Percentiles rank a stretch among this genome's conserved stretches.
These are phyloP conservation scores for Globisporangium irregulare DNA, from an alignment of 352 stramenopile genomes.

Conservation along the genomic window DNA sequence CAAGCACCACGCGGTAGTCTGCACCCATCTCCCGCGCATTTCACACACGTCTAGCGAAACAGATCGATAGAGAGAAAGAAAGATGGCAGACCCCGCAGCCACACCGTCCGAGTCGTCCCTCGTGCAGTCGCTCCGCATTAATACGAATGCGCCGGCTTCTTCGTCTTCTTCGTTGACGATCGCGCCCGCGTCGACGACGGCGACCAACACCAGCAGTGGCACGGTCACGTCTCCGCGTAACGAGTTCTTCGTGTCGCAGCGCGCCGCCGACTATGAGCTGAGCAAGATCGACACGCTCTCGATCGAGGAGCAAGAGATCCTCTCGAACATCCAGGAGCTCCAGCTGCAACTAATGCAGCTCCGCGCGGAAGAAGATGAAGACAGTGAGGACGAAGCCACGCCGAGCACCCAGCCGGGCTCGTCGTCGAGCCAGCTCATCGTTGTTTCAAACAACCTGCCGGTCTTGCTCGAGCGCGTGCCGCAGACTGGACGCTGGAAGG, in stretches of 20 bases:
- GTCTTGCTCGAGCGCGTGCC: slow-evolving; percentile 71
- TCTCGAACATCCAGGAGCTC: slow-evolving; percentile 88
- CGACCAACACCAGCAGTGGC: slow-evolving; percentile 10
- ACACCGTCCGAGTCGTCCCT: not conserved
- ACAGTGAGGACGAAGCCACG: slow-evolving; percentile 50
- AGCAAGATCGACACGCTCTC: slow-evolving; percentile 69
- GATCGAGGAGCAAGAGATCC: slow-evolving; percentile 85
- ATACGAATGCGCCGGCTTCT: slow-evolving; percentile 1
- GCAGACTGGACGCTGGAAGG: slow-evolving; percentile 79
- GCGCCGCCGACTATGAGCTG: slow-evolving; percentile 62
- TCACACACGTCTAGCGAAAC: not conserved
- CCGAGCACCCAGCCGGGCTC: slow-evolving; percentile 16
- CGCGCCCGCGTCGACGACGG: not conserved
- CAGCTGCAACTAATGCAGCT: slow-evolving; percentile 83
- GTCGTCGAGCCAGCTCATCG: slow-evolving; percentile 64
- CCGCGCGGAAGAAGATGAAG: slow-evolving; percentile 61
- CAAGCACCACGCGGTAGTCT: not conserved
- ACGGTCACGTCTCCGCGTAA: slow-evolving; percentile 51
- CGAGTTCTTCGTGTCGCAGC: slow-evolving; percentile 78
- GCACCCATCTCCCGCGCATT: not conserved
- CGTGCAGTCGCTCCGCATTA: slow-evolving; percentile 14
- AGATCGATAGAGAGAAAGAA: not conserved
- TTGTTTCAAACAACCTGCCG: slow-evolving; percentile 86
- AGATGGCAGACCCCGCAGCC: not conserved
- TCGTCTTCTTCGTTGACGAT: slow-evolving; percentile 2